Conservation (phyloP, 1,284 basidiomycete genomes). For the Trichosporon ovoides region DNA sequence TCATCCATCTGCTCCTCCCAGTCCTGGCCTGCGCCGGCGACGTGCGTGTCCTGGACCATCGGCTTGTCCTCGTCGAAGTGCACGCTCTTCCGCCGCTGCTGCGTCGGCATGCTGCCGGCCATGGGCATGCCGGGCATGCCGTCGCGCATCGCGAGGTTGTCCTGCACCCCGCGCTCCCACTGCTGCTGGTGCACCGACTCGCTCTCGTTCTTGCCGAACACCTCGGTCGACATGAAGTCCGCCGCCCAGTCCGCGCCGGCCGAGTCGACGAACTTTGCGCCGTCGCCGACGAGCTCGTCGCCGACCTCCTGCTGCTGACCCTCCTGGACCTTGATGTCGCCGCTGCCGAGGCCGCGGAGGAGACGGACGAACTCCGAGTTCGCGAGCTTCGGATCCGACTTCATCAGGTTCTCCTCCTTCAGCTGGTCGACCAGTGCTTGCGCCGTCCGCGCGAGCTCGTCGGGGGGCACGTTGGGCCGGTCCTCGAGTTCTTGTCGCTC, state of each 20-base stretch:
- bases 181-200: neutral
- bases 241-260: constrained; percentile 22
- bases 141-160: constrained; percentile 28
- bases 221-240: constrained; percentile 9
- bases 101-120: constrained; percentile 7
- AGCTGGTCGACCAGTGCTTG: constrained; percentile 65
- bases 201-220: neutral
- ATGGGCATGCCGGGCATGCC: neutral
- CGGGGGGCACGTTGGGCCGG: constrained; percentile 33
- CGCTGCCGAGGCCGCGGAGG: constrained; percentile 78
- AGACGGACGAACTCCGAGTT: constrained; percentile 81
- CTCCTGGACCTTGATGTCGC: constrained; percentile 72
- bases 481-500: constrained; percentile 2
- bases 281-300: constrained; percentile 38
- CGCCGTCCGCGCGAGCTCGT: constrained; percentile 71
- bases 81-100: constrained; percentile 41
- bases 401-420: constrained; percentile 34
- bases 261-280: constrained; percentile 43
- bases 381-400: constrained; percentile 74
- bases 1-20: constrained; percentile 46
- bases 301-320: constrained; percentile 22
- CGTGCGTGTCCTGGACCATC: constrained; percentile 28
- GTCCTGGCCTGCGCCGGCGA: constrained; percentile 35
- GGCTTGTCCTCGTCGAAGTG: constrained; percentile 52
- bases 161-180: constrained; percentile 25